Evolutionary conservation across 139 green algal genomes (phyloP), one percentile per base, ranked within the genome.

Genomic region (Coccomyxa sp.): DNA sequence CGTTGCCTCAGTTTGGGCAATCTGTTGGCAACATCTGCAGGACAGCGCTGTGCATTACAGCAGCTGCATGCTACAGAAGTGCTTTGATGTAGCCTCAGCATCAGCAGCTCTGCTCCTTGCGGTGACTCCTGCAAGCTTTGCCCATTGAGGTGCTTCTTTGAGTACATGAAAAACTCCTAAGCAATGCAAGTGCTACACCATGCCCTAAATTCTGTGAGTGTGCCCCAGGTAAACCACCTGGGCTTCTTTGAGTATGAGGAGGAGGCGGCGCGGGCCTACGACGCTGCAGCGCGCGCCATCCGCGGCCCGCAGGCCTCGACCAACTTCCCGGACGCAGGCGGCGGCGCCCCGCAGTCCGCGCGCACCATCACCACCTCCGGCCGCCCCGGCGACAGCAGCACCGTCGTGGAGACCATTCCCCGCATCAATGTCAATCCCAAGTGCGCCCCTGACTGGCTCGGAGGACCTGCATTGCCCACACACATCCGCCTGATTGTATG

Each of bases 181-280:
- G n/a, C n/a, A n/a, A n/a, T n/a, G n/a, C n/a, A n/a, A n/a, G n/a
- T n/a, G n/a, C n/a, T n/a, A n/a, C n/a, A n/a, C n/a, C n/a, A n/a
- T n/a, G n/a, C n/a, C n/a, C n/a, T n/a, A n/a, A n/a, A n/a, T n/a
- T n/a, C n/a, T n/a, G n/a, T n/a, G n/a, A n/a, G n/a, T n/a, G 70
- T 40, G 29, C 33, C 34, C 38, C 39, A 88, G 73, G 83, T 88
- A 10, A 83, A 86, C 39, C 88, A 93, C 80, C 86, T 94, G 35
- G 88, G 90, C n/a, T 88, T 84, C 79, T 94, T 86, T 73, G 83
- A 88, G 58, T 70, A 41, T 1, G 90, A 94, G 74, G 80, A 88
- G 79, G 86, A 88, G 6, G 90, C 90, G 6, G 90, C 90, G 4
- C 75, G 86, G 0, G 86, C 84, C 14, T 94, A 94, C 74, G 90